Base-by-base conservation (phyloP, 2,329 filamentous ascomycete species). In the Alternaria brassicicola region DNA sequence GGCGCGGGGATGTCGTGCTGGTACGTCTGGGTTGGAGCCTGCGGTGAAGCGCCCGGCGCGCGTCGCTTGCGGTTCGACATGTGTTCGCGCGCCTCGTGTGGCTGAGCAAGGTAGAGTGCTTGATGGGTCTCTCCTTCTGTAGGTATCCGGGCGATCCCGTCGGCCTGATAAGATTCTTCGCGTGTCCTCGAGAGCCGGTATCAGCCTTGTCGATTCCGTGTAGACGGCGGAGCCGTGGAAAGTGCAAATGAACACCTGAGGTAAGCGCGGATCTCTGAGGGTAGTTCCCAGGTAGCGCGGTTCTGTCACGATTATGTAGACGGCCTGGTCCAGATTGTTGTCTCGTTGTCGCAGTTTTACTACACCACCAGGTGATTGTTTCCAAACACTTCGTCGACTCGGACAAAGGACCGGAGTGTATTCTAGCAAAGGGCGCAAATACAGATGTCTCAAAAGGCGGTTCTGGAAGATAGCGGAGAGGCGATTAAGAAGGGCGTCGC, bases 11-110 rank as follows among this genome's bases (percentile, higher is more conserved):
- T 68, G 70, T 76, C 78, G 71, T 81, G 84, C 62, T 79, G 82
- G 78, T 61, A 84, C 19, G 67, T 66, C 64, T 65, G 75, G 56
- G 84, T 84, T 71, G 87, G 85, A 21, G 84, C 79, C 64, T 85
- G 79, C n/a, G 91, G 89, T 35, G 86, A 84, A 61, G 88, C 81
- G 73, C 89, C 90, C 55, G 91, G 89, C 45, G 91, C 90, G 66
- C 89, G 83, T 76, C 91, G 85, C 81, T 95, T 95, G 77, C 90
- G 82, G 64, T 64, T 70, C 23, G 75, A 65, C 72, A 77, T 76
- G 56, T 38, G 36, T 31, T 57, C 52, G 57, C 41, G 52, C 42
- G 39, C 43, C 19, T 49, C 38, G 36, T 26, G 49, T 36, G n/a
- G 30, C 17, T 17, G 38, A 33, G 13, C 9, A 3, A 19, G 39